A percentile compares a stretch with the other conserved stretches of the same genome.
Evolutionary conservation across 306 rosid species (phyloP).

Genomic region (Medicago ruthenica): DNA sequence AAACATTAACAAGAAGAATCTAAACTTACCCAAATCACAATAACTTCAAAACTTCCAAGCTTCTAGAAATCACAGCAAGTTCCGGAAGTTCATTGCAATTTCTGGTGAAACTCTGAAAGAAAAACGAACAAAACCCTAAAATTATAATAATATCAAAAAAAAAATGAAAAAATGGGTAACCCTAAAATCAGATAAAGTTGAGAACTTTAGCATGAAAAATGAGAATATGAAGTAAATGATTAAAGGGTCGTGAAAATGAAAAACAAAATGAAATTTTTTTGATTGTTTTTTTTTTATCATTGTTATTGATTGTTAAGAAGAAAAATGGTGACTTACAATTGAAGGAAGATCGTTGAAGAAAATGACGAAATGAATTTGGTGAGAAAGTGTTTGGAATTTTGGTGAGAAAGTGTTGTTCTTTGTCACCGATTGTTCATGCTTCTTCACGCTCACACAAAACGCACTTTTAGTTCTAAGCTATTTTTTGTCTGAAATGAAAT

Average conservation of each 20-base stretch:
- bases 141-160: not conserved
- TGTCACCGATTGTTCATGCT: not conserved
- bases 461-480: slow-evolving; percentile 5
- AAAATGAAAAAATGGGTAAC: slow-evolving; percentile 22
- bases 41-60: slow-evolving; percentile 10
- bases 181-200: slow-evolving; percentile 30
- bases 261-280: not conserved
- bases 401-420: not conserved
- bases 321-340: slow-evolving; percentile 34
- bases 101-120: not conserved
- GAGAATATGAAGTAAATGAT: not conserved
- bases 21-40: slow-evolving; percentile 34
- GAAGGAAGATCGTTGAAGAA: slow-evolving; percentile 32
- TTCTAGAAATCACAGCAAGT: slow-evolving; percentile 18
- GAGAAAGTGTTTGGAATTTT: not conserved
- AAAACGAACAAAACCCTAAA: slow-evolving; percentile 44
- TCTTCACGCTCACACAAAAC: slow-evolving; percentile 32
- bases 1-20: slow-evolving; percentile 15
- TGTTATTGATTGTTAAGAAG: not conserved
- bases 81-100: not conserved
- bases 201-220: slow-evolving; percentile 24
- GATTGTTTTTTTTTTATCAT: not conserved
- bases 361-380: not conserved
- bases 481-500: not conserved
- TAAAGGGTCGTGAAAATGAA: not conserved